phyloP scores from a whole-genome alignment of 495 filamentous ascomycete genomes.

The Ramalina intermedia region DNA sequence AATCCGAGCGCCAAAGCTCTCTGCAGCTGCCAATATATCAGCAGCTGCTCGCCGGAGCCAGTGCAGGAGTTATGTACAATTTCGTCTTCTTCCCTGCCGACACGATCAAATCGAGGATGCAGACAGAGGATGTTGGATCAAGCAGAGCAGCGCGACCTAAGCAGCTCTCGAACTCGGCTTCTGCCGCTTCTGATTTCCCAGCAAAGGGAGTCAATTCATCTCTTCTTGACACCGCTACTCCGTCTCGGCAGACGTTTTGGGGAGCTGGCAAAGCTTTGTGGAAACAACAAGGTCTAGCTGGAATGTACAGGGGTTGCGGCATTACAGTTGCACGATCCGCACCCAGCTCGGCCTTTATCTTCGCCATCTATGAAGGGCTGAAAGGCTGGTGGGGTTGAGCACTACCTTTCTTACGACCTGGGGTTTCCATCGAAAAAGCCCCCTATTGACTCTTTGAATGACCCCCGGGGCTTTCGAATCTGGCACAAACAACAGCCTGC shows the following conservation, averaged over 20 bases:
- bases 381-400: slow-evolving; percentile 44
- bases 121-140: slow-evolving; percentile 59
- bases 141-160: slow-evolving; percentile 3
- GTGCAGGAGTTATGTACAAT: slow-evolving; percentile 86
- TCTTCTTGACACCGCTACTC: slow-evolving; percentile 7
- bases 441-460: too few relatives aligned
- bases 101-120: slow-evolving; percentile 92
- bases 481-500: too few relatives aligned
- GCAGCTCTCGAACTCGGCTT: background rate
- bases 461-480: too few relatives aligned
- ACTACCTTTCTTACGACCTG: too few relatives aligned
- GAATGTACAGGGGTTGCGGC: slow-evolving; percentile 85
- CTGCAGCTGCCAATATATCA: slow-evolving; percentile 52
- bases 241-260: slow-evolving; percentile 46
- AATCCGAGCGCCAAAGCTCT: background rate
- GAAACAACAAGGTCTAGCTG: slow-evolving; percentile 64
- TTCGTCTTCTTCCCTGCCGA: slow-evolving; percentile 95
- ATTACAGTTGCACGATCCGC: slow-evolving; percentile 79
- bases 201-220: background rate
- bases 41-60: slow-evolving; percentile 76
- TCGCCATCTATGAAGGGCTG: slow-evolving; percentile 79
- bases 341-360: slow-evolving; percentile 94
- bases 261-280: slow-evolving; percentile 55
- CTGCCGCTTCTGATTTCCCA: background rate
- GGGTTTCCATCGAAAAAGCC: too few relatives aligned